Evolutionary conservation across 306 rosid genomes (phyloP).

Genomic region (Sicyos edulis): DNA sequence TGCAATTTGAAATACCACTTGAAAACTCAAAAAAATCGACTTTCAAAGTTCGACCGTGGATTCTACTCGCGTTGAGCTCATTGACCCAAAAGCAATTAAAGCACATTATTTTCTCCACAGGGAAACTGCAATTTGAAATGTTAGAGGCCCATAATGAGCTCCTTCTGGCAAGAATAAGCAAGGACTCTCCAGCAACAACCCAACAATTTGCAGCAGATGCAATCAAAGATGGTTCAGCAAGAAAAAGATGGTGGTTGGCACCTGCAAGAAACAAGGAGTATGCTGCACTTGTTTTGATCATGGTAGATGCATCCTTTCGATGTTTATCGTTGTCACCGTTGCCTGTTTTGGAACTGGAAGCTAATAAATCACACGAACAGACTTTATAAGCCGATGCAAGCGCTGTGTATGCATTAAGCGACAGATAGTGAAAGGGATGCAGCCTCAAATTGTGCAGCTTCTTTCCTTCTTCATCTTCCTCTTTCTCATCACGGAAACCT

Average conservation of each 20-base stretch:
- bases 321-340: conserved; percentile 15
- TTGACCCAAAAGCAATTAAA: conserved; percentile 43
- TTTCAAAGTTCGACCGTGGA: conserved; percentile 25
- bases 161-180: conserved; percentile 44
- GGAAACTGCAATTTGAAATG: conserved; percentile 25
- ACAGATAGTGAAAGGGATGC: conserved; percentile 59
- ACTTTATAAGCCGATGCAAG: conserved; percentile 67
- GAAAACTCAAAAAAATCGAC: conserved; percentile 38
- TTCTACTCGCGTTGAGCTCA: conserved; percentile 23
- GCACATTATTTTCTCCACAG: conserved; percentile 31
- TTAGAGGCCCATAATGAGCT: conserved; percentile 37
- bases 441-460: conserved; percentile 32
- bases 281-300: conserved; percentile 56
- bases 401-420: conserved; percentile 55
- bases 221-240: conserved; percentile 53
- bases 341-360: conserved; percentile 23
- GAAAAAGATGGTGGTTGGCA: conserved; percentile 62
- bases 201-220: conserved; percentile 60
- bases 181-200: conserved; percentile 65
- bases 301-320: conserved; percentile 31
- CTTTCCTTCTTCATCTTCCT: conserved; percentile 31
- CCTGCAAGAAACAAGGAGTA: conserved; percentile 64
- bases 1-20: conserved; percentile 37
- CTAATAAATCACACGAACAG: conserved; percentile 35
- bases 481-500: conserved; percentile 36